Evolutionary conservation across 2,329 filamentous ascomycete genomes (phyloP).

Genomic region (Arthrobotrys conoides): DNA sequence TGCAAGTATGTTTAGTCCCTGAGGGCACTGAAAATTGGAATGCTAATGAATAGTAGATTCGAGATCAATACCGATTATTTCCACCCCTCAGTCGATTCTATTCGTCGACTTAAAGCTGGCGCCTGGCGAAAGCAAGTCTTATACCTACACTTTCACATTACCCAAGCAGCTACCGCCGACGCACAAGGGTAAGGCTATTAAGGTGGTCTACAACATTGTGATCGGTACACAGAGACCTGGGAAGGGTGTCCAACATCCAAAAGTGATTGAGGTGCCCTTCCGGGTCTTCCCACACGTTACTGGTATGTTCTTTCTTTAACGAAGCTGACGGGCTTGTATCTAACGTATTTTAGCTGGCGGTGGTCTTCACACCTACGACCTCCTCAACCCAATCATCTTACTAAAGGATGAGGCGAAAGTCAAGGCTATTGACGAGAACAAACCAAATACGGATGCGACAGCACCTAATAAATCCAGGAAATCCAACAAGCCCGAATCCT

Average conservation of each 20-base stretch:
- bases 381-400: conserved; percentile 94
- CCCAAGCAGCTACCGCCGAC: conserved; percentile 91
- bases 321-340: conserved; percentile 12
- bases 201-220: conserved; percentile 90
- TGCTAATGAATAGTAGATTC: conserved; percentile 68
- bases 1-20: conserved; percentile 71
- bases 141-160: conserved; percentile 86
- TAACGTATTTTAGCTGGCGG: conserved; percentile 64
- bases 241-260: conserved; percentile 83
- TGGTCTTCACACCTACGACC: conserved; percentile 76
- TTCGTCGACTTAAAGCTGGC: conserved; percentile 92
- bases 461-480: conserved; percentile 36
- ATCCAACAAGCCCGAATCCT: conserved; percentile 61
- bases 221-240: conserved; percentile 92
- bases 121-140: conserved; percentile 89
- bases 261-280: conserved; percentile 92
- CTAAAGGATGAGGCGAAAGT: conserved; percentile 84
- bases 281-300: conserved; percentile 94
- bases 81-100: conserved; percentile 92
- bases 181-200: conserved; percentile 92
- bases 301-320: conserved; percentile 67
- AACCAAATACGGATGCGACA: conserved; percentile 1
- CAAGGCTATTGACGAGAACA: conserved; percentile 69
- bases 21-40: conserved; percentile 4
- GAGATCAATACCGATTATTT: conserved; percentile 89